Evolutionary conservation across 2,329 filamentous ascomycete genomes (phyloP), one percentile per base, ranked within the genome.

Genomic region (Leptographium flavum): DNA sequence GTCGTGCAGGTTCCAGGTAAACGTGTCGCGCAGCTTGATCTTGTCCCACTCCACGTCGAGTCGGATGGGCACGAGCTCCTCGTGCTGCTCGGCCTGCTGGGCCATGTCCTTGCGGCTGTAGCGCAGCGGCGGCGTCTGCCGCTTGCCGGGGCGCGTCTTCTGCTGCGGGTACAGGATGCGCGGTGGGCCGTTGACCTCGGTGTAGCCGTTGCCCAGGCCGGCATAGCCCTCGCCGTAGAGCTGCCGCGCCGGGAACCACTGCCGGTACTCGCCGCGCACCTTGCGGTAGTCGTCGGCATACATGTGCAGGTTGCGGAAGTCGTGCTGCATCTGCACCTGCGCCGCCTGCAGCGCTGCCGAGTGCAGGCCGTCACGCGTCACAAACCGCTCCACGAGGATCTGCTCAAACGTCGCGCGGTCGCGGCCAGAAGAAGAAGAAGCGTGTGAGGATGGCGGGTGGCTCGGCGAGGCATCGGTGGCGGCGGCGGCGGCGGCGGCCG

Each of bases 1-100:
- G 60, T 98, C 92, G 64, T 95, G 86, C 31, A 96, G 71, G 61
- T 98, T 98, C 88, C 90, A 98, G 3, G 92, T 96, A 54, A 98
- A 95, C 1, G 92, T 96, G 62, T 98, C 92, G 60, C 92, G 83
- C 49, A 98, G 71, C 63, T 92, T 92, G 55, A 96, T 77, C 66
- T 94, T 94, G 53, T 96, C 90, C 74, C 85, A 84, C 57, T 98
- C 92, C 42, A 96, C 85, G 56, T 98, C 92, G 45, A 98, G 66
- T 40, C 92, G 78, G 52, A 98, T 75, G 3, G 92, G 92, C 1
- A 96, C 85, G 45, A 98, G 68, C 58, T 95, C 87, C 60, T 98
- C 92, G 44, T 86, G 73, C 58, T 90, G 83, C 54, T 96, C 90
- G 22, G 86, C 87, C 65, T 96, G 92, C 53, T 80, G 76, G 50